These are phyloP conservation scores for Drosera spatulata DNA, from an alignment of 179 eudicot genomes.

Conservation along the genomic window DNA sequence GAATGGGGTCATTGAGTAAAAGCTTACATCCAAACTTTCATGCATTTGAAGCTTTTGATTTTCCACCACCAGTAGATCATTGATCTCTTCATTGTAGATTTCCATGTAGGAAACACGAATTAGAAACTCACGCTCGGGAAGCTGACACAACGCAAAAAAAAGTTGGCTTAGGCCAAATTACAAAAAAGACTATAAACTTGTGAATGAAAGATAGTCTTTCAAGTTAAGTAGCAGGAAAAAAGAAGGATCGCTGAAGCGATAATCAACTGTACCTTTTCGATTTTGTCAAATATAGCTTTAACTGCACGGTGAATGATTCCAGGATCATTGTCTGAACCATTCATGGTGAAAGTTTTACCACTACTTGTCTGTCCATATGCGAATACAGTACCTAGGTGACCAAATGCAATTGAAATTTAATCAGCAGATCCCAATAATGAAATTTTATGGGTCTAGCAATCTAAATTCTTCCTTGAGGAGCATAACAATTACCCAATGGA, in stretches of 20 bases:
- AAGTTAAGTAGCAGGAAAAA: too few relatives aligned
- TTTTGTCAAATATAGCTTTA: slow-evolving; percentile 57
- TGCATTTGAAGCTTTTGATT: slow-evolving; percentile 83
- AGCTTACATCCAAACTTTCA: slow-evolving; percentile 79
- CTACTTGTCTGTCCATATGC: slow-evolving; percentile 50
- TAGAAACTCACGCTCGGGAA: slow-evolving; percentile 61
- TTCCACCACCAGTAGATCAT: slow-evolving; percentile 73
- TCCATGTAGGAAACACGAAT: slow-evolving; percentile 97
- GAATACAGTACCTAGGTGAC: too few relatives aligned
- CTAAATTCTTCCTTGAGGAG: too few relatives aligned
- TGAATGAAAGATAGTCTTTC: too few relatives aligned
- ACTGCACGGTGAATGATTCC: slow-evolving; percentile 86
- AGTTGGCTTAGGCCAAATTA: neutral
- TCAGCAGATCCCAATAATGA: too few relatives aligned
- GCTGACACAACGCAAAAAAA: slow-evolving; percentile 26
- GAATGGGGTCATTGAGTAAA: neutral
- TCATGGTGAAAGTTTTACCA: slow-evolving; percentile 96
- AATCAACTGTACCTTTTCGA: slow-evolving; percentile 29
- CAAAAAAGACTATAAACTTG: neutral
- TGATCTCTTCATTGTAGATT: slow-evolving; percentile 92
- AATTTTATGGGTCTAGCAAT: too few relatives aligned
- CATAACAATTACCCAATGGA: too few relatives aligned
- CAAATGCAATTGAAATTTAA: slow-evolving; percentile 14
- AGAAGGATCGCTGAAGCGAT: neutral
- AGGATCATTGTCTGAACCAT: slow-evolving; percentile 74